Evolutionary conservation across 116 monocot genomes (phyloP).

Genomic region (Zostera marina): DNA sequence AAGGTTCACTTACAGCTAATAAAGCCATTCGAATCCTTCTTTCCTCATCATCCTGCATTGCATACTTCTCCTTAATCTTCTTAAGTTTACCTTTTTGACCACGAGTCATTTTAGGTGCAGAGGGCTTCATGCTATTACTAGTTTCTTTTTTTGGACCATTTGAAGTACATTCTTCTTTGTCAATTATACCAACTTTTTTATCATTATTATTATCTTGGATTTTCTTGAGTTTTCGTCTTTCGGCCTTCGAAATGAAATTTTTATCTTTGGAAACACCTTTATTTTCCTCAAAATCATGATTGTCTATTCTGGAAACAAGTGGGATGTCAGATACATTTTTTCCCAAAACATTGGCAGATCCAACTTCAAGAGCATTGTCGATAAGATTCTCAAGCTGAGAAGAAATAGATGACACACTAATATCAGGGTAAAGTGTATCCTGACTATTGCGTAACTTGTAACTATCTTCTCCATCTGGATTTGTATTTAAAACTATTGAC

Average conservation of each 20-base stretch:
- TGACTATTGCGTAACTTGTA: background rate
- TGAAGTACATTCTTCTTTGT: conserved; percentile 11
- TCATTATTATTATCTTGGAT: conserved; percentile 21
- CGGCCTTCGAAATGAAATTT: conserved; percentile 75
- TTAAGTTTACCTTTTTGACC: conserved; percentile 87
- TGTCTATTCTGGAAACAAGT: conserved; percentile 6
- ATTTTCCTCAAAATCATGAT: conserved; percentile 14
- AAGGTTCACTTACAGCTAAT: conserved; percentile 47
- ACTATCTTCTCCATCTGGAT: conserved; percentile 5
- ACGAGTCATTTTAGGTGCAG: conserved; percentile 41
- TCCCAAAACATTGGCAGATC: conserved; percentile 36
- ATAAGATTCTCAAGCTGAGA: conserved; percentile 77
- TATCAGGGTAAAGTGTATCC: conserved; percentile 1
- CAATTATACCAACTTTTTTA: conserved; percentile 1
- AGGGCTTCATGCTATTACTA: conserved; percentile 16
- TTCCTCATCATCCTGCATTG: conserved; percentile 97
- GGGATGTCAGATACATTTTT: conserved; percentile 14
- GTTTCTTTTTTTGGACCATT: conserved; percentile 13
- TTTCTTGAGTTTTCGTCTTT: conserved; percentile 84
- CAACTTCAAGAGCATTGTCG: conserved; percentile 76
- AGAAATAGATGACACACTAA: conserved; percentile 31
- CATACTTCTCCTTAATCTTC: conserved; percentile 98
- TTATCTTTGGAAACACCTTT: conserved; percentile 51
- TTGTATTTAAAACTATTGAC: conserved; percentile 6
- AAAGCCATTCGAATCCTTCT: conserved; percentile 89